A percentile compares a stretch with the other conserved stretches of the same genome.
Evolutionary conservation across 108 stramenopile species (phyloP).

Genomic region (Nitzschia inconspicua): DNA sequence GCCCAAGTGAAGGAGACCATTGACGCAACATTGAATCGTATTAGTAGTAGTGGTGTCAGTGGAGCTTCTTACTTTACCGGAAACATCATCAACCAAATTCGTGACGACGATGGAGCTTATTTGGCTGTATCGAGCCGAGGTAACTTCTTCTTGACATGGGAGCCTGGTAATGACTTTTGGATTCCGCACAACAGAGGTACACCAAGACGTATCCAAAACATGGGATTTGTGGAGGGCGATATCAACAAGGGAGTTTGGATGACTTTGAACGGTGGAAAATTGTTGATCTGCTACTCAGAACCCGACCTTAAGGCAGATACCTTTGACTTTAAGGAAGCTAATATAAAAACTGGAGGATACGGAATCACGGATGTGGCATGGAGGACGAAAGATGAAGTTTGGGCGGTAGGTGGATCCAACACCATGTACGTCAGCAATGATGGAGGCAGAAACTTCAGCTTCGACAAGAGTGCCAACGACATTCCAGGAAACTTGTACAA

Average conservation of each 20-base stretch:
- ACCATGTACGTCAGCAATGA: slow-evolving; percentile 91
- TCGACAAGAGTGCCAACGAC: slow-evolving; percentile 89
- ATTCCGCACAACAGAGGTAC: slow-evolving; percentile 97
- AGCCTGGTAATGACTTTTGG: slow-evolving; percentile 97
- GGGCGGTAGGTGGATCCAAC: slow-evolving; percentile 96
- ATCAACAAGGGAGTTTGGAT: slow-evolving; percentile 95
- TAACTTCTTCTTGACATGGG: slow-evolving; percentile 98
- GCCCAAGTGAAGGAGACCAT: slow-evolving; percentile 98
- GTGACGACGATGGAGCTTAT: slow-evolving; percentile 84
- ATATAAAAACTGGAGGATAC: slow-evolving; percentile 96
- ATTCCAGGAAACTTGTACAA: slow-evolving; percentile 96
- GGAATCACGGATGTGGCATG: slow-evolving; percentile 97
- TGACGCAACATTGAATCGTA: slow-evolving; percentile 94
- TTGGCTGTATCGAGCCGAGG: slow-evolving; percentile 90
- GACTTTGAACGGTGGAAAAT: slow-evolving; percentile 95
- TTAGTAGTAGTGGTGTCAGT: slow-evolving; percentile 84
- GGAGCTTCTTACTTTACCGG: slow-evolving; percentile 96
- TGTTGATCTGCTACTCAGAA: slow-evolving; percentile 48
- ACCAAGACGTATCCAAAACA: slow-evolving; percentile 93
- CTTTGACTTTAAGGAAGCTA: slow-evolving; percentile 81
- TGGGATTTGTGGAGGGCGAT: slow-evolving; percentile 93
- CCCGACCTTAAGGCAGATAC: slow-evolving; percentile 62
- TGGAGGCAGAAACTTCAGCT: slow-evolving; percentile 90
- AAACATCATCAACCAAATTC: slow-evolving; percentile 83
- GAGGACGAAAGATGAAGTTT: slow-evolving; percentile 87